phyloP scores from a whole-genome alignment of 2,329 filamentous ascomycete genomes.

The Ilyonectria robusta region DNA sequence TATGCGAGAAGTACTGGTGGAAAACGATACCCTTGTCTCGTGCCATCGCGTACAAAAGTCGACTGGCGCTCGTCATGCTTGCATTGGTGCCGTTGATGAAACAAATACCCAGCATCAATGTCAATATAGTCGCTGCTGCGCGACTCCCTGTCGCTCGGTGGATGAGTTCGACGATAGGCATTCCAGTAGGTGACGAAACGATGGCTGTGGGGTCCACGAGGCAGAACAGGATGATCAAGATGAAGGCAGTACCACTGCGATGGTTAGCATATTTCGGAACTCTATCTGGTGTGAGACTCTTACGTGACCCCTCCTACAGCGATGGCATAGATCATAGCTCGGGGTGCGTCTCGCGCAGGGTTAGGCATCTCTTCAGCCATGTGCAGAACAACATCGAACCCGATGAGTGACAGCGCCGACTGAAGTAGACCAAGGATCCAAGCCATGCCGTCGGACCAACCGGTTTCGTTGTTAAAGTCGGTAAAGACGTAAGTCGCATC shows the following conservation, averaged over 20 bases:
- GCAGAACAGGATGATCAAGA: constrained; percentile 60
- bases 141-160: constrained; percentile 58
- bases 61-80: constrained; percentile 58
- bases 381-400: constrained; percentile 62
- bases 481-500: constrained; percentile 59
- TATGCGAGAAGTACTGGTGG: constrained; percentile 49
- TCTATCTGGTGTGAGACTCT: constrained; percentile 29
- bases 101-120: constrained; percentile 58
- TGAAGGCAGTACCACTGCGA: constrained; percentile 53
- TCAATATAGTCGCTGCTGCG: constrained; percentile 57
- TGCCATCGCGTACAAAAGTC: constrained; percentile 61
- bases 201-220: constrained; percentile 55
- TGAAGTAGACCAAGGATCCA: constrained; percentile 64
- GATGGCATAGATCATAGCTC: constrained; percentile 61
- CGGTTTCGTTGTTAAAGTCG: constrained; percentile 60
- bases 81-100: constrained; percentile 63
- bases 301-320: constrained; percentile 59
- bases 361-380: constrained; percentile 63
- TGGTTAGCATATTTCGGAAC: not conserved
- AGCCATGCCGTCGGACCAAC: constrained; percentile 61
- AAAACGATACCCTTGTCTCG: constrained; percentile 57
- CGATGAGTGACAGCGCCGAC: constrained; percentile 53
- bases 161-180: constrained; percentile 63
- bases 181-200: constrained; percentile 55
- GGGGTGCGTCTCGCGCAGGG: constrained; percentile 56